Percentiles rank a stretch among this genome's conserved stretches.
Evolutionary conservation across 176 grass and related monocot species (phyloP).

Genomic region (Avena sativa): DNA sequence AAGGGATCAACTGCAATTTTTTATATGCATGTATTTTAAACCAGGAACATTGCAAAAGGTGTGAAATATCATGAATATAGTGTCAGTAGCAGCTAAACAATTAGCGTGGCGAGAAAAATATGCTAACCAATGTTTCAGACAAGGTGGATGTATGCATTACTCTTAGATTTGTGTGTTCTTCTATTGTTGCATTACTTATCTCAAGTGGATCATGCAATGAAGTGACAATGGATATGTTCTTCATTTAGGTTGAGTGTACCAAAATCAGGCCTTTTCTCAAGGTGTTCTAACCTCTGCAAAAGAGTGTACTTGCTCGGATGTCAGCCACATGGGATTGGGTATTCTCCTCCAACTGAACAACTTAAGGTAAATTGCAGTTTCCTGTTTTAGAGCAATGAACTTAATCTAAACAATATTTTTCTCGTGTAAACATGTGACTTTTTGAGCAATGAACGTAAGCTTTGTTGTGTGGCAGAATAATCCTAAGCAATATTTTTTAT

Average conservation of each 20-base stretch:
- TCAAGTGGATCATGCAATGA: background rate
- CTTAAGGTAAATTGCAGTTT: conserved; percentile 55
- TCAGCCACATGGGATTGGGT: conserved; percentile 78
- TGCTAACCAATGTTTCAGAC: background rate
- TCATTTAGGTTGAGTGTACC: conserved; percentile 72
- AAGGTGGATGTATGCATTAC: background rate
- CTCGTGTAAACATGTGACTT: no score
- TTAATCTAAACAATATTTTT: no score
- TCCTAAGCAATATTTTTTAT: no score
- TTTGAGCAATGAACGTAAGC: no score
- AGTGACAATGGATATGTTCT: background rate
- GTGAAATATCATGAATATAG: background rate
- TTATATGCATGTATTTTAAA: no score
- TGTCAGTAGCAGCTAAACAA: no score
- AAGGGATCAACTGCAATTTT: no score
- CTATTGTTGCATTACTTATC: background rate
- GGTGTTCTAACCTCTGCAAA: conserved; percentile 64
- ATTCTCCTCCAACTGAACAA: conserved; percentile 91
- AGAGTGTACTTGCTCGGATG: conserved; percentile 76
- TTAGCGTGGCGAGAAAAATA: no score
- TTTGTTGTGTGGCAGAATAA: no score
- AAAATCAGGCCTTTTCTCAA: conserved; percentile 78
- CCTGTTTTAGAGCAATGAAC: no score
- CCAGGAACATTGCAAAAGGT: background rate
- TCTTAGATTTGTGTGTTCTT: background rate